Conservation (phyloP, 257 asterid genomes). For the Hygrophila difformis region DNA sequence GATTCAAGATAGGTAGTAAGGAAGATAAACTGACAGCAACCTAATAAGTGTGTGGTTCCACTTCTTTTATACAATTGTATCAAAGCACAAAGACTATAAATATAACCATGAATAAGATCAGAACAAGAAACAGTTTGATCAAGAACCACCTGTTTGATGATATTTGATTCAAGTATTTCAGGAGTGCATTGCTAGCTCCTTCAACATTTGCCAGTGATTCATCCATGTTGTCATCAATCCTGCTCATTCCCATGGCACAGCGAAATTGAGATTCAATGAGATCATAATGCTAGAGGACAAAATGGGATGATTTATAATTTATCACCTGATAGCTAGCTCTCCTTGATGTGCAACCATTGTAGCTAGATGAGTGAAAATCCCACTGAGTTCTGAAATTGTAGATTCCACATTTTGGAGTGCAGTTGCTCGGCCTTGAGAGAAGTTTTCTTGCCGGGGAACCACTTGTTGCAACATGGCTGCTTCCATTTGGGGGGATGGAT, state of each 20-base stretch:
- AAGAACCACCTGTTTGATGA: constrained; percentile 80
- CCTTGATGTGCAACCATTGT: constrained; percentile 93
- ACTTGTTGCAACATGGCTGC: constrained; percentile 67
- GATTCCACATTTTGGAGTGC: constrained; percentile 92
- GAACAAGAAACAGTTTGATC: constrained; percentile 65
- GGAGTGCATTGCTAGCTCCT: constrained; percentile 64
- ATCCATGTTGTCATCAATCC: constrained; percentile 87
- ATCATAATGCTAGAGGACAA: neutral
- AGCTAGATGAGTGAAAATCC: constrained; percentile 81
- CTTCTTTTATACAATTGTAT: neutral
- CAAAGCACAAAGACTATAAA: constrained; percentile 64
- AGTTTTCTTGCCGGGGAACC: constrained; percentile 66
- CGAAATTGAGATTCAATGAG: constrained; percentile 4
- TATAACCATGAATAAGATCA: constrained; percentile 49
- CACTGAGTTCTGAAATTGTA: constrained; percentile 72
- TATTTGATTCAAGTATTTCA: constrained; percentile 57
- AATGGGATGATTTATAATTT: no score
- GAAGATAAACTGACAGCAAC: no score
- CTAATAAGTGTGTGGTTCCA: no score
- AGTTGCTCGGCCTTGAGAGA: constrained; percentile 47
- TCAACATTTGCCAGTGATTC: constrained; percentile 71
- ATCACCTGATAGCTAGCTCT: constrained; percentile 74
- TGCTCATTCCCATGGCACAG: constrained; percentile 20
- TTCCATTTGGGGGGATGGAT: constrained; percentile 45
- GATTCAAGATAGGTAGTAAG: neutral